These are phyloP conservation scores for Leccinum subgranulosum DNA, from an alignment of 768 basidiomycete species.

Conservation along the genomic window DNA sequence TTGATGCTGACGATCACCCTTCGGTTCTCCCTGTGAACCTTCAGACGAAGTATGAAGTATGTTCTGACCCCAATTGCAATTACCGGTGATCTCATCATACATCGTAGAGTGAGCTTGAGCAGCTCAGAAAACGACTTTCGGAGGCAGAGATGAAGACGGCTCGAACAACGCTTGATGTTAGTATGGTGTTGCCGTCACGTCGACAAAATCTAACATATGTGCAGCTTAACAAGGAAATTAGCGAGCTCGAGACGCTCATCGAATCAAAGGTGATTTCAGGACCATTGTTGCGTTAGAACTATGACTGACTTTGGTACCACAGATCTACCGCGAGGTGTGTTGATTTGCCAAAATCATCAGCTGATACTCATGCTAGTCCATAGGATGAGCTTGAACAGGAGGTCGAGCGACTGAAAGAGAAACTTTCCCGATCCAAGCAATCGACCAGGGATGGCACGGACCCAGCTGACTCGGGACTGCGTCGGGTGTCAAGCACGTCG, in stretches of 20 bases:
- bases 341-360: background rate
- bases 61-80: constrained; percentile 8
- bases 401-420: constrained; percentile 71
- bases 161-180: constrained; percentile 63
- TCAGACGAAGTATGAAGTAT: constrained; percentile 54
- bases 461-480: constrained; percentile 29
- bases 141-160: constrained; percentile 77
- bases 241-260: constrained; percentile 88
- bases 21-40: constrained; percentile 26
- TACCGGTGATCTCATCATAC: background rate
- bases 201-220: constrained; percentile 1
- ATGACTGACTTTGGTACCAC: constrained; percentile 5
- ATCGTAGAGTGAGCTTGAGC: constrained; percentile 60
- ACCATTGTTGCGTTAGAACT: background rate
- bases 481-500: constrained; percentile 18
- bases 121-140: constrained; percentile 62
- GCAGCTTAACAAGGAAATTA: constrained; percentile 88
- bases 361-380: constrained; percentile 12
- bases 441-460: constrained; percentile 47
- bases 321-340: constrained; percentile 83
- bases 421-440: constrained; percentile 58
- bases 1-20: constrained; percentile 23
- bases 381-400: constrained; percentile 89
- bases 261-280: constrained; percentile 73
- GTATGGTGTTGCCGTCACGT: constrained; percentile 19